A percentile compares a stretch with the other conserved stretches of the same genome.
These are phyloP conservation scores for Fusarium stilboides DNA, from an alignment of 2,329 filamentous ascomycete species.

Conservation along the genomic window DNA sequence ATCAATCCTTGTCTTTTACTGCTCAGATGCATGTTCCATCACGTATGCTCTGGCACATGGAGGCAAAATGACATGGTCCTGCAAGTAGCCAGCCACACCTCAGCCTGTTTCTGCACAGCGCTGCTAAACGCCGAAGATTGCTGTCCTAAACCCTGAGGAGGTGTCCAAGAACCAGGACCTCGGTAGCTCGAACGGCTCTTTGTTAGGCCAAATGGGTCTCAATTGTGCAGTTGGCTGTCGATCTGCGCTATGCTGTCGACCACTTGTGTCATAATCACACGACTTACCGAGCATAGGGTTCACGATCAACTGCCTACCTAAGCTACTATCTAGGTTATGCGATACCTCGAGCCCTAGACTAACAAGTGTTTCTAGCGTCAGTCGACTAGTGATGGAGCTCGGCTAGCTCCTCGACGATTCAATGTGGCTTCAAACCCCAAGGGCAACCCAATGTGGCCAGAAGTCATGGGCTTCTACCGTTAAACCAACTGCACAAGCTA, in stretches of 20 bases:
- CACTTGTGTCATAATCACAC: background rate
- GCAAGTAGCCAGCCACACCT: slow-evolving; percentile 7
- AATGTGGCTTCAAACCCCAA: background rate
- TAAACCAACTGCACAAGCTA: slow-evolving; percentile 6
- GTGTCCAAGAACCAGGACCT: slow-evolving; percentile 31
- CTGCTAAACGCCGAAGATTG: slow-evolving; percentile 1
- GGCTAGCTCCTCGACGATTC: slow-evolving; percentile 1
- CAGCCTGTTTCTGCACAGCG: slow-evolving; percentile 5
- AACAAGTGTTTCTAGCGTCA: background rate
- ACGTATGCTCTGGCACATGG: background rate
- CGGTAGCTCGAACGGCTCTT: slow-evolving; percentile 29
- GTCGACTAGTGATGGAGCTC: slow-evolving; percentile 6
- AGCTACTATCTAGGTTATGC: background rate
- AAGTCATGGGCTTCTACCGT: background rate
- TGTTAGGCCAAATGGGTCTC: slow-evolving; percentile 8
- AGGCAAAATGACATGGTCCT: slow-evolving; percentile 4
- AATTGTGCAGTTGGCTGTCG: slow-evolving; percentile 3
- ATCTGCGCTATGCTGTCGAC: background rate
- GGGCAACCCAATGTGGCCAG: background rate
- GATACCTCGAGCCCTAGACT: background rate
- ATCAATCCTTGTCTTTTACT: background rate
- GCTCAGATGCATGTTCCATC: background rate
- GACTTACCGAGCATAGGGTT: background rate
- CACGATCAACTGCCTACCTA: background rate
- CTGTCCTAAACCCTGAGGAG: background rate